Percentiles rank a stretch among this genome's conserved stretches.
These are phyloP conservation scores for Dryas alaskensis DNA, from an alignment of 306 rosid species.

Conservation along the genomic window DNA sequence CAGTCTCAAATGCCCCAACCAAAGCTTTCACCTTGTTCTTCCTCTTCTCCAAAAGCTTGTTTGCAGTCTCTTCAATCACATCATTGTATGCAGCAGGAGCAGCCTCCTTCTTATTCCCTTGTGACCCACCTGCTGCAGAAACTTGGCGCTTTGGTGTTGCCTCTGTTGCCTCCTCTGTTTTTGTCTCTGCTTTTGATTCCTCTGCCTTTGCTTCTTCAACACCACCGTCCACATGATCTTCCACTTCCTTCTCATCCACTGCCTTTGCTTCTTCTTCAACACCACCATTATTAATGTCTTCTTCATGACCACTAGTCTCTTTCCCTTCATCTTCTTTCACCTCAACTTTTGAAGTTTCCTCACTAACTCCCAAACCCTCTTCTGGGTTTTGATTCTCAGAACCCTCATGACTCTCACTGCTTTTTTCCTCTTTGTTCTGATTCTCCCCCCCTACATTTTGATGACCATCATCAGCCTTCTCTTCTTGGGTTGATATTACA, in stretches of 20 bases:
- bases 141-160: neutral
- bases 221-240: constrained; percentile 18
- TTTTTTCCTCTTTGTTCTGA: constrained; percentile 19
- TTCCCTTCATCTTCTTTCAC: constrained; percentile 24
- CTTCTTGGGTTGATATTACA: neutral
- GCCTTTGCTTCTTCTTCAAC: constrained; percentile 3
- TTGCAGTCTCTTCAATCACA: constrained; percentile 62
- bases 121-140: neutral
- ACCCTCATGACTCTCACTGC: constrained; percentile 10
- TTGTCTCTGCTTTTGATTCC: neutral
- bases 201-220: constrained; percentile 24
- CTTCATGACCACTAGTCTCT: neutral
- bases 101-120: constrained; percentile 43
- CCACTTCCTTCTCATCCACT: constrained; percentile 25
- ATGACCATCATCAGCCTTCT: neutral
- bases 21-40: constrained; percentile 76
- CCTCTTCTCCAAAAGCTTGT: constrained; percentile 57
- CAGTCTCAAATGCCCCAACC: constrained; percentile 93
- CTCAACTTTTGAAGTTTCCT: constrained; percentile 22
- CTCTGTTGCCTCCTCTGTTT: neutral
- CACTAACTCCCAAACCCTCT: constrained; percentile 5
- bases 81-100: constrained; percentile 53
- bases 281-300: neutral
- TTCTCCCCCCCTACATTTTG: constrained; percentile 9
- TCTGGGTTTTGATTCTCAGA: neutral